Percentiles rank a stretch among this genome's conserved stretches.
phyloP scores from a whole-genome alignment of 169 alveolate species.

The Plasmodium billcollinsi region DNA sequence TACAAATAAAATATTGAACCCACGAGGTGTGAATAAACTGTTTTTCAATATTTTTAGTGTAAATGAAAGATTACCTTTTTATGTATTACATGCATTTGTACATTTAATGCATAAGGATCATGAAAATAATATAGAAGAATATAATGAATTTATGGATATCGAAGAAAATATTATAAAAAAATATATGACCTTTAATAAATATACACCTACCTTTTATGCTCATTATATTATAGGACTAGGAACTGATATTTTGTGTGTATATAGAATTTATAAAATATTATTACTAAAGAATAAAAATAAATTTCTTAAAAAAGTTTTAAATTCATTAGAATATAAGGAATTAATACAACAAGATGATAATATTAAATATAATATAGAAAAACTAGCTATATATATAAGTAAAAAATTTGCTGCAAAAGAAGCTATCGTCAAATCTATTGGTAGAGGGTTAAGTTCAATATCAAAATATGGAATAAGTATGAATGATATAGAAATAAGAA shows the following conservation, averaged over 20 bases:
- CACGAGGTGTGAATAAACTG: conserved; percentile 51
- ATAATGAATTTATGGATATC: conserved; percentile 58
- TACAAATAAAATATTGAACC: neutral
- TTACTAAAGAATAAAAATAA: conserved; percentile 6
- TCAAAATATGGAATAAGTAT: conserved; percentile 71
- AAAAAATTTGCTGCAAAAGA: conserved; percentile 72
- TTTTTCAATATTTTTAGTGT: conserved; percentile 36
- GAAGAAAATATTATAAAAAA: conserved; percentile 41
- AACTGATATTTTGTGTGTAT: conserved; percentile 44
- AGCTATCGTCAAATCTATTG: conserved; percentile 58
- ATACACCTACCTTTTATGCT: conserved; percentile 43
- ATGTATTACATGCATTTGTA: conserved; percentile 61
- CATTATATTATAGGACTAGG: conserved; percentile 63
- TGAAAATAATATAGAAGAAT: conserved; percentile 41
- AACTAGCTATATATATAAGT: conserved; percentile 55
- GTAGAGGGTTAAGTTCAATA: conserved; percentile 65
- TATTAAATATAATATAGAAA: conserved; percentile 1
- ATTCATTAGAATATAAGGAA: conserved; percentile 25
- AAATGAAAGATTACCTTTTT: conserved; percentile 45
- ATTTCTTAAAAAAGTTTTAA: conserved; percentile 47
- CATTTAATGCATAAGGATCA: conserved; percentile 71
- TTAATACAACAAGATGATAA: neutral
- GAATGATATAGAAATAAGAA: conserved; percentile 69
- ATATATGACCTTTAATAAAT: conserved; percentile 38
- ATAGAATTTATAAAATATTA: conserved; percentile 48